Percentiles rank a stretch among this genome's conserved stretches.
phyloP scores from a whole-genome alignment of 1,284 basidiomycete species.

The Flammula alnicola region DNA sequence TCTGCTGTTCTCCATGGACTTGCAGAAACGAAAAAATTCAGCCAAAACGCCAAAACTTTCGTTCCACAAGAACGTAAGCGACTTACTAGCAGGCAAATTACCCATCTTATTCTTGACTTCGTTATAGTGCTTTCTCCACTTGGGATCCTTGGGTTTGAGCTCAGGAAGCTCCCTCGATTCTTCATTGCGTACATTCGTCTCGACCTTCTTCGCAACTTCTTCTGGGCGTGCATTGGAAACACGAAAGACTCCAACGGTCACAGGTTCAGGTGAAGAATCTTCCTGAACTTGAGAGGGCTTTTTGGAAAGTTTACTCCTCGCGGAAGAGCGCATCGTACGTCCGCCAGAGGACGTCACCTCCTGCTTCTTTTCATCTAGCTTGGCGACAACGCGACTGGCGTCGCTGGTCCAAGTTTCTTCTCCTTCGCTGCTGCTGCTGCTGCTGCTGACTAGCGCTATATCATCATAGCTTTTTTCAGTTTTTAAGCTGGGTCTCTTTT shows the following conservation, averaged over 20 bases:
- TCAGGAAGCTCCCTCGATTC: constrained; percentile 30
- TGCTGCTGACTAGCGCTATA: background rate
- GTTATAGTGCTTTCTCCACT: constrained; percentile 49
- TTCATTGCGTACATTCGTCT: constrained; percentile 17
- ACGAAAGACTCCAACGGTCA: constrained; percentile 11
- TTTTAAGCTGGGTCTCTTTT: constrained; percentile 19
- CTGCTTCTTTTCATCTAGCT: background rate
- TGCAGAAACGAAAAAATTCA: background rate
- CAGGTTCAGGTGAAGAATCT: constrained; percentile 3
- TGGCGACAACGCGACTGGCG: background rate
- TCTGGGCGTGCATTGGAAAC: constrained; percentile 17
- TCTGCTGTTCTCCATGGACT: constrained; percentile 71
- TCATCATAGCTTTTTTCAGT: constrained; percentile 22
- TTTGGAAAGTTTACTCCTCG: background rate
- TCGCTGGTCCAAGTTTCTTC: background rate
- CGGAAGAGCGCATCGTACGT: background rate
- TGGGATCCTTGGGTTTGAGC: constrained; percentile 49
- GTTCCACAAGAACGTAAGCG: background rate
- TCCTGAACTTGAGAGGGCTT: background rate
- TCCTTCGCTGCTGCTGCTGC: constrained; percentile 3
- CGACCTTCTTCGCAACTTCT: constrained; percentile 22
- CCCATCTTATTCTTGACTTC: constrained; percentile 54
- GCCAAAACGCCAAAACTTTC: too few relatives aligned
- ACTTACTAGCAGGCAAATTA: constrained; percentile 61
- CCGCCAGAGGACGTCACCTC: background rate